Percentiles rank a stretch among this genome's conserved stretches.
Evolutionary conservation across 495 filamentous ascomycete genomes (phyloP).

Genomic region (Bacidia gigantensis): DNA sequence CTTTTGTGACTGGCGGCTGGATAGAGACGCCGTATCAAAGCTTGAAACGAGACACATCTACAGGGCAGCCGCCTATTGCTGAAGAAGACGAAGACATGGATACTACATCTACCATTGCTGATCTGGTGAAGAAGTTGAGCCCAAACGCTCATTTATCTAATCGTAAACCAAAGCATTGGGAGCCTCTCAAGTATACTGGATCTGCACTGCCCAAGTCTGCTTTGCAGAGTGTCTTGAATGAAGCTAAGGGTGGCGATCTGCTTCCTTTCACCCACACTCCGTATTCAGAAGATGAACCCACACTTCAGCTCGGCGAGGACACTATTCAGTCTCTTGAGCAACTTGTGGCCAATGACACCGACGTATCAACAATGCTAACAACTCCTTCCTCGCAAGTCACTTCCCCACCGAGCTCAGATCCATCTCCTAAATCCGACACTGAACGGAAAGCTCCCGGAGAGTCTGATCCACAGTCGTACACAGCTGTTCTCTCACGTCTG

Average conservation of each 20-base stretch:
- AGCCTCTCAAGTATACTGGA: slow-evolving; percentile 15
- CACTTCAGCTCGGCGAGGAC: slow-evolving; percentile 39
- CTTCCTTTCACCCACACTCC: not conserved
- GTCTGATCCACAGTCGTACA: slow-evolving; percentile 24
- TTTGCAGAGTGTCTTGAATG: slow-evolving; percentile 39
- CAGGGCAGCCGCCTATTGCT: slow-evolving; percentile 8
- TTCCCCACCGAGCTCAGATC: slow-evolving; percentile 3
- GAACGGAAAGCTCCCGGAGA: slow-evolving; percentile 1
- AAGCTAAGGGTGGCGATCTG: slow-evolving; percentile 26
- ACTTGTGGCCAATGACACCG: slow-evolving; percentile 31
- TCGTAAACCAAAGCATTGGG: slow-evolving; percentile 9
- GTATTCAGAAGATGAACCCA: slow-evolving; percentile 24
- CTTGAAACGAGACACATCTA: slow-evolving; percentile 12
- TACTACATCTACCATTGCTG: slow-evolving; percentile 12
- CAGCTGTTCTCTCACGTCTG: slow-evolving; percentile 43
- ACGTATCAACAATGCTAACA: slow-evolving; percentile 9
- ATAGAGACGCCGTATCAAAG: slow-evolving; percentile 40
- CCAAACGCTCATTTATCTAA: slow-evolving; percentile 7
- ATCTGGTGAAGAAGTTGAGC: slow-evolving; percentile 14
- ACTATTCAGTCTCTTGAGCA: slow-evolving; percentile 50
- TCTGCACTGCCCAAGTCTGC: slow-evolving; percentile 37
- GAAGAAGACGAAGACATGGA: slow-evolving; percentile 10
- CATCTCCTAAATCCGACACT: slow-evolving; percentile 6
- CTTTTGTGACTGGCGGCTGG: slow-evolving; percentile 37
- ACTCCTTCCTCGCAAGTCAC: slow-evolving; percentile 4